phyloP scores from a whole-genome alignment of 2,329 filamentous ascomycete species.

The Penicillium brasilianum region DNA sequence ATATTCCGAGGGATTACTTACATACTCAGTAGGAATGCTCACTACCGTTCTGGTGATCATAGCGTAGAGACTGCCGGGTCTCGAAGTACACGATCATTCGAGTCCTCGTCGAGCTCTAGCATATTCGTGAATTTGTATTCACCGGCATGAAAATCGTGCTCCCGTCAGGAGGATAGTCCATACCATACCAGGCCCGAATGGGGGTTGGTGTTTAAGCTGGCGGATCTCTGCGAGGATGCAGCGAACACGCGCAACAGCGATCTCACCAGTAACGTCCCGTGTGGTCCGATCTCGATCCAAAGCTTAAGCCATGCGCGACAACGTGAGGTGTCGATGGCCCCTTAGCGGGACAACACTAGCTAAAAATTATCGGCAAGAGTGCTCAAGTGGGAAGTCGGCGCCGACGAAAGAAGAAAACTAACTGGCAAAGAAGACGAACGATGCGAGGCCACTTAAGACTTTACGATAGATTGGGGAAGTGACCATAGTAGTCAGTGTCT shows the following conservation, averaged over 20 bases:
- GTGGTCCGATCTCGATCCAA: slow-evolving; percentile 33
- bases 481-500: too few relatives aligned
- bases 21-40: too few relatives aligned
- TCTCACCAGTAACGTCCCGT: slow-evolving; percentile 28
- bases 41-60: not conserved
- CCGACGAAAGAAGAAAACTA: slow-evolving; percentile 14
- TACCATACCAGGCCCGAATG: too few relatives aligned
- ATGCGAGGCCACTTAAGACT: not conserved
- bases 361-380: slow-evolving; percentile 17
- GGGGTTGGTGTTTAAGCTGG: not conserved
- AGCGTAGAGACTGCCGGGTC: not conserved
- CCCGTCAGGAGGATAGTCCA: too few relatives aligned
- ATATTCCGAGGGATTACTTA: not conserved
- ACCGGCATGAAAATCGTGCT: not conserved
- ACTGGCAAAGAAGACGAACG: not conserved
- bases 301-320: slow-evolving; percentile 27
- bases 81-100: not conserved
- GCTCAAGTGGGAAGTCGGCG: slow-evolving; percentile 23
- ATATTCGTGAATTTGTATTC: not conserved
- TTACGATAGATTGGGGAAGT: not conserved
- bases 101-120: not conserved
- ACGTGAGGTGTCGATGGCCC: slow-evolving; percentile 9
- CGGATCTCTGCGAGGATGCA: slow-evolving; percentile 2
- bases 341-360: slow-evolving; percentile 1
- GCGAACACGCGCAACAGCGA: slow-evolving; percentile 16